phyloP scores from a whole-genome alignment of 805 yeast species.

The Yamadazyma sp. region DNA sequence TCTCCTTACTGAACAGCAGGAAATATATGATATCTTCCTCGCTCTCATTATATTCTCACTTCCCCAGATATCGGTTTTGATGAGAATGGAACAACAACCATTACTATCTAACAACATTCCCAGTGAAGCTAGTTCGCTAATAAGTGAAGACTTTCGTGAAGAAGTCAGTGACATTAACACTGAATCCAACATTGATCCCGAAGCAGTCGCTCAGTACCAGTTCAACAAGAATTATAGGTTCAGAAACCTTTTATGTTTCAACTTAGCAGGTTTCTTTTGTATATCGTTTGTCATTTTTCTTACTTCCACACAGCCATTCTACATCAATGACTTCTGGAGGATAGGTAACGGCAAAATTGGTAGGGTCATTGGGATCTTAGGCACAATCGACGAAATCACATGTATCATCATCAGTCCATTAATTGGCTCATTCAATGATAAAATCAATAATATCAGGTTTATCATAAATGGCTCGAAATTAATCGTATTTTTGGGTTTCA shows the following conservation, averaged over 20 bases:
- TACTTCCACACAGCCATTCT: conserved; percentile 41
- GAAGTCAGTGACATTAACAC: background rate
- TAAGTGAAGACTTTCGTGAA: no score
- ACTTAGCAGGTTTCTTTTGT: conserved; percentile 35
- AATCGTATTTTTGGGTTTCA: conserved; percentile 47
- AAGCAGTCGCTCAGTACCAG: background rate
- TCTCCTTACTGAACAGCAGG: no score
- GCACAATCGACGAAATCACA: conserved; percentile 57
- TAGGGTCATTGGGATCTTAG: conserved; percentile 30
- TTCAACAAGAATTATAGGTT: conserved; percentile 10
- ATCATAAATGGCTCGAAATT: conserved; percentile 49
- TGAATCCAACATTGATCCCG: background rate
- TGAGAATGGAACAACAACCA: no score
- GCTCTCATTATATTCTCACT: no score
- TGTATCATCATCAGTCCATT: conserved; percentile 55
- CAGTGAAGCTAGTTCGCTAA: no score
- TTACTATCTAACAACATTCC: no score
- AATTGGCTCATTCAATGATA: conserved; percentile 61
- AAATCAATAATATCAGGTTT: conserved; percentile 26
- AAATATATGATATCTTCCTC: no score
- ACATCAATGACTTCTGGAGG: conserved; percentile 29
- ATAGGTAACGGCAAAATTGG: conserved; percentile 25
- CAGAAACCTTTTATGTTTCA: conserved; percentile 30
- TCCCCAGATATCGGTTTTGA: no score
- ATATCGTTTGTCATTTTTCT: conserved; percentile 38